phyloP scores from a whole-genome alignment of 1,284 basidiomycete species.

The Austroboletus rostrupii region DNA sequence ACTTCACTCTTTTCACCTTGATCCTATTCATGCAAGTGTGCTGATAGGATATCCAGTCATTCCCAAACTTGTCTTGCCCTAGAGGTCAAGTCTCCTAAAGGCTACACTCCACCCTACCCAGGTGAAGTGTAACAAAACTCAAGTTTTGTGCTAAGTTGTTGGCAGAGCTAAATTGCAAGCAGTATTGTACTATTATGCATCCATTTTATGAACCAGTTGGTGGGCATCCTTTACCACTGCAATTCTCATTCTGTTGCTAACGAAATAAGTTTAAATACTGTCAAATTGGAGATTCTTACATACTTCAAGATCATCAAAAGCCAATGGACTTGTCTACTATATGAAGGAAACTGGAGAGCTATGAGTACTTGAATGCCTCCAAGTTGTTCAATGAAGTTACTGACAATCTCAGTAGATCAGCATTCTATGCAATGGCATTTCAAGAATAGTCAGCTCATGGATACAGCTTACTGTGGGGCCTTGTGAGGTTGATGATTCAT shows the following conservation, averaged over 20 bases:
- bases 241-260: conserved; percentile 3
- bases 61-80: too few relatives aligned
- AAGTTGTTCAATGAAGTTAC: conserved; percentile 90
- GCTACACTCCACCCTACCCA: too few relatives aligned
- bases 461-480: too few relatives aligned
- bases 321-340: conserved; percentile 95
- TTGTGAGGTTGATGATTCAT: too few relatives aligned
- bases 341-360: conserved; percentile 74
- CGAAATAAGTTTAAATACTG: conserved; percentile 50
- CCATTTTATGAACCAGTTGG: conserved; percentile 95
- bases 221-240: conserved; percentile 37
- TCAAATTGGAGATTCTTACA: conserved; percentile 77
- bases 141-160: conserved; percentile 79
- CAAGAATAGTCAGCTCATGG: too few relatives aligned
- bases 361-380: conserved; percentile 71
- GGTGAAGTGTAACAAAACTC: too few relatives aligned
- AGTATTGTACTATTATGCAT: conserved; percentile 68
- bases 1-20: too few relatives aligned
- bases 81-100: too few relatives aligned
- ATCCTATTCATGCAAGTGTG: too few relatives aligned
- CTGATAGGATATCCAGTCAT: too few relatives aligned
- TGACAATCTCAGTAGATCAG: too few relatives aligned
- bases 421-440: too few relatives aligned
- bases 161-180: conserved; percentile 76
- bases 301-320: conserved; percentile 88